Evolutionary conservation across 1,284 basidiomycete species (phyloP), one percentile per base, ranked within the genome.

Genomic region (Anthracocystis setariae): DNA sequence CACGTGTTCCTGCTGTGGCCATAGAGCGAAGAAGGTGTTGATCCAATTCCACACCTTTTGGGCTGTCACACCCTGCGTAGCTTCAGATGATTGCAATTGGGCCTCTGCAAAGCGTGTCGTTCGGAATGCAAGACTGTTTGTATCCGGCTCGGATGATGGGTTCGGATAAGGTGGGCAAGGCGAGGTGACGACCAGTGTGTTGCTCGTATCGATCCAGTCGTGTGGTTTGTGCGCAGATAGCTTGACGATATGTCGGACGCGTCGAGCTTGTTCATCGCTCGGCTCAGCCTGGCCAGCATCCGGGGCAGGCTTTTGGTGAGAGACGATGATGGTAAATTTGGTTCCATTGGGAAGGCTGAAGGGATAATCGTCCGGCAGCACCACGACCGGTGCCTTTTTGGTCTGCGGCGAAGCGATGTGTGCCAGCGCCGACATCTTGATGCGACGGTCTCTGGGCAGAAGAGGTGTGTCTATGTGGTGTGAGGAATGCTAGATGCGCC

Each of bases 71-170:
- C 8, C 39, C 25, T 5, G 37, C 24, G 8, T 8, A n/a, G 3
- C 15, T 24, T 39, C 21, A 10, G 44, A 8, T 3, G 42, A 20
- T 7, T 32, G 46, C 40, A 62, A 32, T 21, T 39, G 40, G 21
- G 32, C 25, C 29, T 67, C 44, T 12, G 73, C 71, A 20, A 69
- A 71, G 2, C 78, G 65, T 20, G 50, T 35, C 7, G 58, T 52
- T 15, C 78, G 66, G 38, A 63, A 65, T 2, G 59, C 63, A 5
- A 76, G 48, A 27, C 73, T 65, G 57, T 80, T 76, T 45, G 77
- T 78, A 46, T 79, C 69, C 2, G 78, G 77, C 46, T 80, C 78
- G n/a, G 77, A 53, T 3, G 73, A 52, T 8, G 72, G 55, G 38
- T 61, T 64, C 1, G 70, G 54, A 38, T 71, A 79, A 1, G 68